Evolutionary conservation across 1,284 basidiomycete genomes (phyloP), one percentile per base, ranked within the genome.

Genomic region (Schizophyllum amplum): DNA sequence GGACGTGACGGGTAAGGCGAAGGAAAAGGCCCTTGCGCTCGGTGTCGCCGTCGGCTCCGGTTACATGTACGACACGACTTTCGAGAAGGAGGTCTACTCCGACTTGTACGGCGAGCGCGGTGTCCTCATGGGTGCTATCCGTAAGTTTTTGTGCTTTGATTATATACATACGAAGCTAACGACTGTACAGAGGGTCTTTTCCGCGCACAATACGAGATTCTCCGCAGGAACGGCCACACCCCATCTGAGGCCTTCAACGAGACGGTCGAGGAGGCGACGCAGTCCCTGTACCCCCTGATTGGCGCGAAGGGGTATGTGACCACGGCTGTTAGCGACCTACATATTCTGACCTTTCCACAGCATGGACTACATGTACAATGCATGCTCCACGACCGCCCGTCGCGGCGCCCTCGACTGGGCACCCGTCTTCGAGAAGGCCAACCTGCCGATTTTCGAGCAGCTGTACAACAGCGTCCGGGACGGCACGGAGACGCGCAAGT

Each of bases 301-400:
- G 96, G 95, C 67, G 84, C 90, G 70, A 90, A 97, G 72, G 93
- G 92, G 87, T 89, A 69, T 59, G 83, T 70, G 5, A 20, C 47
- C 57, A 54, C 11, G 55, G 50, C 53, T 20, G 5, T 49, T 25
- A 57, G 53, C n/a, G 42, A 22, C 51, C 52, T 15, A 54, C 33
- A 26, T 52, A 61, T 48, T 55, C 47, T 58, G n/a, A 54, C 42
- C 46, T 48, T 49, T 55, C 5, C 50, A 4, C 62, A 91, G 90
- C 63, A 98, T 98, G 97, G 96, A 99, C 79, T 98, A 98, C 86
- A 98, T 98, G 96, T 98, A 88, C 83, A 89, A 90, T 69, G 94
- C 95, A 52, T 99, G 97, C 82, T 99, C 97, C 47, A 99, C 96
- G 64, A 99, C 97, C 55, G 97, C 97, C 58, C 94, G 96, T 67